Evolutionary conservation across 352 stramenopile species (phyloP), one percentile per base, ranked within the genome.

Genomic region (Pythium sp.): DNA sequence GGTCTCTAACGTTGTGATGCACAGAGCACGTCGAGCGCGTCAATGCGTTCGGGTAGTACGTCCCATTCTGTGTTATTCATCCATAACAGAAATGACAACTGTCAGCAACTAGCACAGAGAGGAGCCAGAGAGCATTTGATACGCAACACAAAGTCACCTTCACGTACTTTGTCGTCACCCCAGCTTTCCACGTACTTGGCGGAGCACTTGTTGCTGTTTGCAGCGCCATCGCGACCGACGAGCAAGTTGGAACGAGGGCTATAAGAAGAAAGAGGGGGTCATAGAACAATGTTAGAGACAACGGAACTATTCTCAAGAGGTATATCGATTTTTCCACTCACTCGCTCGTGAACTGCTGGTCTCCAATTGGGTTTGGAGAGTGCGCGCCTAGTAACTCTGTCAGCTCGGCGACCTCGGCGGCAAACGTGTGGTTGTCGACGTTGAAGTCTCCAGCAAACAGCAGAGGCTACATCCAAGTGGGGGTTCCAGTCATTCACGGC

Each of bases 371-470:
- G 20, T 54, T 62, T 5, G 85, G 85, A 20, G 75, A 72, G 15
- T 80, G 72, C 0, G 85, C 84, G 9, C 76, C 71, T 6, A 95
- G 75, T 41, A 95, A 32, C 9, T 78, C 62, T 1, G 92, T 75
- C 18, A 95, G 28, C 55, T 92, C 64, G 5, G 79, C 72, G 34
- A 95, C 87, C 78, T 95, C 87, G 15, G 79, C 70, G 3, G 72
- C 65, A 63, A 86, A 95, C 34, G 87, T 90, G 57, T 90, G 76
- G 63, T 93, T 93, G 71, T 95, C 87, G 20, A 93, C 84, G 57
- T 95, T 95, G 54, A 95, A 95, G 30, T 95, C 87, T 0, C 85
- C 87, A 1, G 85, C 87, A 70, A 95, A 90, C 26, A 95, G 73
- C 58, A 95, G 66, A 11, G 87, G 85, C 84, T 93, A 22, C 24